Base-by-base conservation (phyloP, 2,329 filamentous ascomycete genomes). In the Aspergillus niger region DNA sequence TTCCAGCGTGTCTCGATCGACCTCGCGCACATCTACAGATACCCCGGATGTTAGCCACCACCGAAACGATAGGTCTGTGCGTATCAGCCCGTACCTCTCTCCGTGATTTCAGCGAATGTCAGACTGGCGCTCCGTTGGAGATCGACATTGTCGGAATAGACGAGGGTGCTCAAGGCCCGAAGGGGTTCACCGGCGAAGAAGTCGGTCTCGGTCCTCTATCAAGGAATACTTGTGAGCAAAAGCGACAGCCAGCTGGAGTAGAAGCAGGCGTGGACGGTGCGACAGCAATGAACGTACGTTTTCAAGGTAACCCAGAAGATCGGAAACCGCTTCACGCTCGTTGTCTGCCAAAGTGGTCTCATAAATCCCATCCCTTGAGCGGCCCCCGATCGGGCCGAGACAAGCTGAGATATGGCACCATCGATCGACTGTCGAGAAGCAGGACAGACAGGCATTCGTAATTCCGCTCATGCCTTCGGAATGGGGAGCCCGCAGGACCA, bases 71-170 rank as follows among this genome's bases (percentile, higher is more conserved):
- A 17, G 17, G 22, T 17, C 11, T 28, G 10, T 44, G 5, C 3
- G 48, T 39, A 13, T 39, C 47, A 55, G 48, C 68, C 26, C 76
- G 56, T 68, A 97, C 95, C 94, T 91, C 94, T 82, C 80, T 99
- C 95, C 41, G 95, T 99, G 69, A 99, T 99, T 77, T 99, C 95
- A 62, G 95, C 95, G 83, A 99, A 99, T 2, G 95, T 99, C 77
- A 99, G 86, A 77, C 94, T 98, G 56, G 95, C 95, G 80, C 95
- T 98, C 67, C 95, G 87, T 81, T 99, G 95, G 56, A 99, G 85
- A 76, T 99, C 95, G 75, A 99, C 93, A 80, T 99, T 99, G 78
- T 98, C 93, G 60, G 95, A 99, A 77, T 97, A 99, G 60, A 99
- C 95, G 26, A 99, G 86, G 11, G 94, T 99, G 79, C 92, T 97